Evolutionary conservation across 2,329 filamentous ascomycete genomes (phyloP), one percentile per base, ranked within the genome.

Genomic region (Blastomyces percursus): DNA sequence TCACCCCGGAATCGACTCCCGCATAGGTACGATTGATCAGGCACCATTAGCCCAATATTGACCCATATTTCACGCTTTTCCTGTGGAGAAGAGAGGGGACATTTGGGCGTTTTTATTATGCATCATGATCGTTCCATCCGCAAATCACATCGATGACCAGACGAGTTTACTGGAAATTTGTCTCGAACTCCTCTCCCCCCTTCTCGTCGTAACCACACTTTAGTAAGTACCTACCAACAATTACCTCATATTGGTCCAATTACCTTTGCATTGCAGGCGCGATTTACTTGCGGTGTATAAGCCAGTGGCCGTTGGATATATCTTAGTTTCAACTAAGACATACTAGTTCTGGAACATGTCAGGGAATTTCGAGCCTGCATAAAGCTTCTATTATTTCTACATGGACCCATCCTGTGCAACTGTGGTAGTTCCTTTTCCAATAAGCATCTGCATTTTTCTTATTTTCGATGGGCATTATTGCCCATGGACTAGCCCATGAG

Each of bases 351-450:
- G 42, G 57, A 59, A 32, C 11, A 42, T 19, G 42, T 40, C 48
- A 8, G 42, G 38, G 57, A 19, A 59, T 48, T 35, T 59, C 19
- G 27, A 59, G 42, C 8, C 24, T 59, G 57, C 57, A 50, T 48
- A 59, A 48, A 19, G 57, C 30, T 21, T 46, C 7, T 48, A 59
- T 48, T 48, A 48, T 59, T 48, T 16, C 48, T 48, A 32, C 9
- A 48, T 48, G 57, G 57, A 59, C 57, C 57, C 57, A 35, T 59
- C 42, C 27, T 59, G 57, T 59, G n/a, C 57, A 24, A 59, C 42
- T 30, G 57, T 59, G 42, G 40, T 16, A 30, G 38, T 21, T 30
- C 35, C 16, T 30, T 30, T 44, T 44, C 40, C 3, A 32, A 8
- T 7, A 48, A 35, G 42, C 7, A 38, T 59, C 21, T 59, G 16